Conservation (phyloP, 306 rosid species). For the Abrus precatorius region DNA sequence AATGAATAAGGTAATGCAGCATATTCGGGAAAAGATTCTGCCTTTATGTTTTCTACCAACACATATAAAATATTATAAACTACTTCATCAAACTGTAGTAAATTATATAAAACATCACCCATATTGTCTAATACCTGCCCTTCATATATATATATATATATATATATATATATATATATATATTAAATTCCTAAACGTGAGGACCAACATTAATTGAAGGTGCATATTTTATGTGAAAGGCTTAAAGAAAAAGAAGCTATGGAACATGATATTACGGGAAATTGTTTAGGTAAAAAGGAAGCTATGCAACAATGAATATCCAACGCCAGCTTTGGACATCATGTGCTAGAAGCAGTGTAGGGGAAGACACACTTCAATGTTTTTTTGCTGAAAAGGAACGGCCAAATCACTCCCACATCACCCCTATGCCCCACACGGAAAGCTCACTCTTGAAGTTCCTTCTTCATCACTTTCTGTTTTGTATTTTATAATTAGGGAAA, state of each 20-base stretch:
- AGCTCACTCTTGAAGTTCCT: neutral
- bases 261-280: neutral
- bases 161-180: neutral
- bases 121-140: slow-evolving; percentile 7
- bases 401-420: slow-evolving; percentile 48
- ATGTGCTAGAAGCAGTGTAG: slow-evolving; percentile 33
- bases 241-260: slow-evolving; percentile 12
- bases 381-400: slow-evolving; percentile 29
- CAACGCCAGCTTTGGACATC: slow-evolving; percentile 18
- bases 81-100: neutral
- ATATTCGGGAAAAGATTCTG: neutral
- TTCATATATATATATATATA: neutral
- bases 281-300: neutral
- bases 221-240: slow-evolving; percentile 3
- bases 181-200: neutral
- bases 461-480: neutral
- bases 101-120: neutral
- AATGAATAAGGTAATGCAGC: slow-evolving; percentile 4
- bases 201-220: slow-evolving; percentile 27
- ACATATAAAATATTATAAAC: neutral
- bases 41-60: slow-evolving; percentile 16
- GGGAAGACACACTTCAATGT: slow-evolving; percentile 31
- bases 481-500: neutral
- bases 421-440: slow-evolving; percentile 41
- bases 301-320: neutral